These are phyloP conservation scores for Tillandsia leiboldiana DNA, from an alignment of 176 grass and related monocot species.

Conservation along the genomic window DNA sequence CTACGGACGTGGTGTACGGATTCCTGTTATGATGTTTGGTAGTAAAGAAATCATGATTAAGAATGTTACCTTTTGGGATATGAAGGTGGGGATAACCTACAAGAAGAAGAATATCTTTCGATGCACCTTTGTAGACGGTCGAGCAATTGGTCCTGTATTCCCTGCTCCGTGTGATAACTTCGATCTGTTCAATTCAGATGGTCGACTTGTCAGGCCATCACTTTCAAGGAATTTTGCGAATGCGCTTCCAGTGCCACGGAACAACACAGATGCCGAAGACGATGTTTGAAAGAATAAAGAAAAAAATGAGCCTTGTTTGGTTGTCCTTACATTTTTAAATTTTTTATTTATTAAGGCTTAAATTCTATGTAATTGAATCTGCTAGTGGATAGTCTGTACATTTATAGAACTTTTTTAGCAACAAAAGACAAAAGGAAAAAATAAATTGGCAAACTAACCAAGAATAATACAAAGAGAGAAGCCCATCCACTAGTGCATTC, in stretches of 20 bases:
- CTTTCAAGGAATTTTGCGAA: slow-evolving; percentile 37
- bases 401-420: too few relatives aligned
- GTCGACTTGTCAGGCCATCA: slow-evolving; percentile 44
- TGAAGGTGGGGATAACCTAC: slow-evolving; percentile 79
- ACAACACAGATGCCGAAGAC: slow-evolving; percentile 68
- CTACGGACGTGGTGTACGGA: slow-evolving; percentile 62
- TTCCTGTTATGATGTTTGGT: slow-evolving; percentile 79
- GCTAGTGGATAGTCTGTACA: too few relatives aligned
- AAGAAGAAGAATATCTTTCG: slow-evolving; percentile 98
- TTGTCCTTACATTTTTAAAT: too few relatives aligned
- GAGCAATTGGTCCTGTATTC: slow-evolving; percentile 48
- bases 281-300: slow-evolving; percentile 44
- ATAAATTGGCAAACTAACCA: too few relatives aligned
- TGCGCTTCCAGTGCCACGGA: slow-evolving; percentile 21
- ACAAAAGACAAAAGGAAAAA: too few relatives aligned
- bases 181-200: slow-evolving; percentile 43
- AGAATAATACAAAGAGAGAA: too few relatives aligned
- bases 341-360: too few relatives aligned
- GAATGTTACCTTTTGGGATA: slow-evolving; percentile 53
- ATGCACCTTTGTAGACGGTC: slow-evolving; percentile 62
- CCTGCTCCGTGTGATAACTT: slow-evolving; percentile 80
- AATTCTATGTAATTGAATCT: too few relatives aligned
- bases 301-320: too few relatives aligned
- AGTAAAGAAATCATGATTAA: slow-evolving; percentile 70
- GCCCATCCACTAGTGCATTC: too few relatives aligned